Evolutionary conservation across 768 basidiomycete genomes (phyloP).

Genomic region (Lentinula guzmanii): DNA sequence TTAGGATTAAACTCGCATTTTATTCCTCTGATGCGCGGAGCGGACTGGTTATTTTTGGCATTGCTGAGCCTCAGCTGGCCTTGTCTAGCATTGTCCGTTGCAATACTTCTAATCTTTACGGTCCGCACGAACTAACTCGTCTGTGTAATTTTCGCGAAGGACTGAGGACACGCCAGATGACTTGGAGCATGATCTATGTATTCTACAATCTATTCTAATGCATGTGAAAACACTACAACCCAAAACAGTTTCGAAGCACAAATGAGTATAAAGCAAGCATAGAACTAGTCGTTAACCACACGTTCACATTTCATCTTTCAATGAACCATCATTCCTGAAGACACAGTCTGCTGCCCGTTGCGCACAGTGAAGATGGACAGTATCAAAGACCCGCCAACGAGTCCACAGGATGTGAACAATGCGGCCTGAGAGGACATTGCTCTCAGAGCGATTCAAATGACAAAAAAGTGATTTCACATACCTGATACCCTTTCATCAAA

Average conservation of each 20-base stretch:
- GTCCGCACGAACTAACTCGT: too few relatives aligned
- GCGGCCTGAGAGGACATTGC: not conserved
- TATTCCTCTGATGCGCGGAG: not conserved
- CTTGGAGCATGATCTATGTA: too few relatives aligned
- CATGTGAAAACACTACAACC: too few relatives aligned
- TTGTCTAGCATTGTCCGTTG: too few relatives aligned
- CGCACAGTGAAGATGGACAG: slow-evolving; percentile 4
- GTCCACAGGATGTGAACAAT: slow-evolving; percentile 7
- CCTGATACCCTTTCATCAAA: slow-evolving; percentile 8
- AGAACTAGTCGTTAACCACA: too few relatives aligned
- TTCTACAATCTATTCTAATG: too few relatives aligned
- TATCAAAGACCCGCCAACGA: slow-evolving; percentile 5
- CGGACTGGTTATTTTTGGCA: not conserved
- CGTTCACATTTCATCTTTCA: not conserved
- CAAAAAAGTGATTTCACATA: not conserved
- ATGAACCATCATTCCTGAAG: slow-evolving; percentile 6
- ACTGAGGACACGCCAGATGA: too few relatives aligned
- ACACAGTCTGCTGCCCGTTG: slow-evolving; percentile 3
- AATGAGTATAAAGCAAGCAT: too few relatives aligned
- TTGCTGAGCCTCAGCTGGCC: too few relatives aligned
- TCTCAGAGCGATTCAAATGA: not conserved
- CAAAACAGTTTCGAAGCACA: too few relatives aligned
- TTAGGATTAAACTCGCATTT: not conserved
- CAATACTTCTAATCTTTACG: too few relatives aligned
- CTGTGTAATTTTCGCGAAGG: too few relatives aligned